Evolutionary conservation across 306 rosid genomes (phyloP).

Genomic region (Pyrus bretschneideri): DNA sequence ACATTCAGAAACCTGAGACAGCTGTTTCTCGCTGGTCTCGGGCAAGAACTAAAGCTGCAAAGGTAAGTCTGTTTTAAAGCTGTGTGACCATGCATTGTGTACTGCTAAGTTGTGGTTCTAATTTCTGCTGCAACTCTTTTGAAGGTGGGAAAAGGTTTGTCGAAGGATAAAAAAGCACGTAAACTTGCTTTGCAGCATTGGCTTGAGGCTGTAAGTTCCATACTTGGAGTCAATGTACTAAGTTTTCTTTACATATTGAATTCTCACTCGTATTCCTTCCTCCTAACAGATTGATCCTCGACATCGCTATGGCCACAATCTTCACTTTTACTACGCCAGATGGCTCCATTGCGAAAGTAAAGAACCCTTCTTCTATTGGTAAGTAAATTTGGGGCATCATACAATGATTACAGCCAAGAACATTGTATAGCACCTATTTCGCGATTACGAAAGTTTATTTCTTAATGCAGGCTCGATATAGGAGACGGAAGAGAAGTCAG

Average conservation of each 20-base stretch:
- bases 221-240: not conserved
- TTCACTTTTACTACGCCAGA: constrained; percentile 68
- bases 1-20: constrained; percentile 63
- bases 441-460: not conserved
- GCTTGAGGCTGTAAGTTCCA: constrained; percentile 83
- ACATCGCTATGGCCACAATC: constrained; percentile 93
- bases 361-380: constrained; percentile 91
- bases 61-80: constrained; percentile 36
- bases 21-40: constrained; percentile 79
- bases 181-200: constrained; percentile 91
- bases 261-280: constrained; percentile 5
- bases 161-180: constrained; percentile 67
- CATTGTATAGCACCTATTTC: not conserved
- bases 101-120: constrained; percentile 9
- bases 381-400: constrained; percentile 7
- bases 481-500: constrained; percentile 68
- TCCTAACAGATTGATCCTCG: constrained; percentile 77
- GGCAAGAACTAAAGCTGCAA: constrained; percentile 76
- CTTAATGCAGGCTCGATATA: constrained; percentile 66
- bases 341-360: constrained; percentile 80
- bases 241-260: constrained; percentile 9
- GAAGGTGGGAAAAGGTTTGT: constrained; percentile 86
- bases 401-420: not conserved
- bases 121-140: not conserved
- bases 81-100: not conserved